Evolutionary conservation across 192 early-diverging fungal species (phyloP).

Genomic region (Neocallimastix lanati): DNA sequence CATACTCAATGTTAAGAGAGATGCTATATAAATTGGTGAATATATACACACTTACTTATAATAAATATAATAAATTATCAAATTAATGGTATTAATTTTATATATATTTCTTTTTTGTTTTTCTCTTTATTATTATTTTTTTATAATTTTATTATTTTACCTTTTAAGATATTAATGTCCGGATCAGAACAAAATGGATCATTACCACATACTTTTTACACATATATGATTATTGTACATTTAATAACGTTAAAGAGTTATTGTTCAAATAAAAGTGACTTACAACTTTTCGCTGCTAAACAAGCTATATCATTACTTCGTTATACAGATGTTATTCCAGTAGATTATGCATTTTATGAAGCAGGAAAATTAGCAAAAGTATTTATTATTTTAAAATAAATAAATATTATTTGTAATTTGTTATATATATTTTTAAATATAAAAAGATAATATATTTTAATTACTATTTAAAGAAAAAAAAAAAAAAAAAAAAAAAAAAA

Average conservation of each 20-base stretch:
- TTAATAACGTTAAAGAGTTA: conserved; percentile 21
- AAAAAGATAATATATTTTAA: too few relatives aligned
- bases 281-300: conserved; percentile 30
- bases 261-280: conserved; percentile 27
- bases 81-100: too few relatives aligned
- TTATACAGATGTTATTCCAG: conserved; percentile 27
- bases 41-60: too few relatives aligned
- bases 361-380: conserved; percentile 32
- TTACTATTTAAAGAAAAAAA: too few relatives aligned
- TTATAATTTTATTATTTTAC: too few relatives aligned
- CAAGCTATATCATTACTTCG: conserved; percentile 26
- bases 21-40: not conserved
- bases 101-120: too few relatives aligned
- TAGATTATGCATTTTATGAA: conserved; percentile 31
- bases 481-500: too few relatives aligned
- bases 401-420: too few relatives aligned
- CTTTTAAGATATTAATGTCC: not conserved
- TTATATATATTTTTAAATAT: too few relatives aligned
- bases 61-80: too few relatives aligned
- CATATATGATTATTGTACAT: conserved; percentile 25
- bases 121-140: too few relatives aligned
- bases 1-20: not conserved
- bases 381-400: too few relatives aligned
- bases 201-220: conserved; percentile 15
- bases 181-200: conserved; percentile 8